Evolutionary conservation across 768 basidiomycete species (phyloP), one percentile per base, ranked within the genome.

Genomic region (Tulasnella sp.): DNA sequence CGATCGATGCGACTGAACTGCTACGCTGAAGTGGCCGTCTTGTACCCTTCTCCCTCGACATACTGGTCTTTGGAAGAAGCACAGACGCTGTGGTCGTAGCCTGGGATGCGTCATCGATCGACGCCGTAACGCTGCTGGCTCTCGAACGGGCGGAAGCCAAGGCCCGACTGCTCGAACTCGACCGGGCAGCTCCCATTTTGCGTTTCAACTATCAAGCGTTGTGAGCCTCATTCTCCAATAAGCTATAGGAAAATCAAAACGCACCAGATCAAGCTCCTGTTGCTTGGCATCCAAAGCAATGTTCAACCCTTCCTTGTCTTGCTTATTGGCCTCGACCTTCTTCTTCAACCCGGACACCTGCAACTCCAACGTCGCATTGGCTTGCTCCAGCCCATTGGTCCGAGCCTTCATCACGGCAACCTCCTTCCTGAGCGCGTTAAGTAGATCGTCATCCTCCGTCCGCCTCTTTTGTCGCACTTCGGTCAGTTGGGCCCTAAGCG

Each of bases 211-310:
- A 38, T 7, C n/a, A 38, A 38, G 15, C 34, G 34, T 38, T 38
- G 34, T 38, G 7, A 38, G 34, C 15, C 5, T 38, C 34, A 7
- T 38, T 38, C 34, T 38, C 34, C 15, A 5, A 38, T 38, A 38
- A 15, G 34, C 34, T 38, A 38, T 5, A 38, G 34, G 34, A 38
- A 5, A 38, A 15, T 38, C n/a, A 38, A 15, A 44, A 76, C 81
- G 55, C 61, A 96, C 93, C 70, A 94, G 68, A 68, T 95, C 91
- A 41, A 96, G 73, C 70, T 95, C 93, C 70, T 94, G 91, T 67
- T 96, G 93, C 72, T 96, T 96, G 24, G 90, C 84, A 70, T 94
- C 90, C 56, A 96, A 72, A 0, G 92, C 93, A 34, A 94, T 91
- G 66, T 95, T 93, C 65, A 95, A 72, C n/a, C 88, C 86, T 50